Evolutionary conservation across 116 monocot species (phyloP), one percentile per base, ranked within the genome.

Genomic region (Posidonia oceanica): DNA sequence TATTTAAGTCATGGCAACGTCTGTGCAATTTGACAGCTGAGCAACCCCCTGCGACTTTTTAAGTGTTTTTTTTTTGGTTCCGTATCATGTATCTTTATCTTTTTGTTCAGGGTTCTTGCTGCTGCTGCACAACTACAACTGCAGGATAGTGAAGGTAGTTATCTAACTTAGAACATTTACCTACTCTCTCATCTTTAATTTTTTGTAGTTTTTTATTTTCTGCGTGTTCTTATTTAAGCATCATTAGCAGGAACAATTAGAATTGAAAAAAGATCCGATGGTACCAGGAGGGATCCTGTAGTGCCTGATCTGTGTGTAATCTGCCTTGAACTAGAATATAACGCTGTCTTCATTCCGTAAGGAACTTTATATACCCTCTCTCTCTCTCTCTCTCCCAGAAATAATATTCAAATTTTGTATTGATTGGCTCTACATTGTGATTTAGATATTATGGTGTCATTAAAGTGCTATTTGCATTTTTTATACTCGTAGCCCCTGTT

Each of bases 311-410:
- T 97, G 23, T 97, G 96, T 72, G 96, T 97, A n/a, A 97, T 97
- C 69, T 97, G 96, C 76, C 85, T 91, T 66, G 92, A 87, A 74
- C 74, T 85, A 38, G 89, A 91, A 59, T 97, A 97, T 23, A 97
- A 97, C 79, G 86, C 96, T 75, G 96, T 97, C 75, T 97, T 97
- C 83, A 87, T 97, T 63, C 92, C 91, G 96, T 97, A 87, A 97
- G 96, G 36, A 76, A 77, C 20, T 69, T 68, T 52, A 13, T 68
- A 22, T 18, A 21, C 21, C n/a, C 22, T 52, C 7, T 68, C 5
- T 52, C 15, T 52, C 12, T 29, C 29, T 29, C 29, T 29, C 29
- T 29, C 29, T 29, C 29, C 29, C 29, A 29, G 29, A 29, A 29
- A 29, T 29, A 29, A 0, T 29, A 29, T 29, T 29, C 29, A 29